These are phyloP conservation scores for Turritis glabra DNA, from an alignment of 345 rosid genomes.

Conservation along the genomic window DNA sequence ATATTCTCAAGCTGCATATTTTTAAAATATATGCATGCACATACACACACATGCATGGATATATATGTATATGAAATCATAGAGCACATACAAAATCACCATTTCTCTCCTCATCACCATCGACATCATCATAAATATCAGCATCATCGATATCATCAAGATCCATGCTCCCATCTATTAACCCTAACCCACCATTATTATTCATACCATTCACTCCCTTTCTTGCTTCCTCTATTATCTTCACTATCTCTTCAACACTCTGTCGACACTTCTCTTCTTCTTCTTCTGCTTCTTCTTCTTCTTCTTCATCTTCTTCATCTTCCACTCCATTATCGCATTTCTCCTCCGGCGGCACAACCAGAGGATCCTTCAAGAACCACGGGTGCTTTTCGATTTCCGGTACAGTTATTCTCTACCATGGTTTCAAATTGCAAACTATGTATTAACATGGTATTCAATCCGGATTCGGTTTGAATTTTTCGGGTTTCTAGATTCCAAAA, in stretches of 20 bases:
- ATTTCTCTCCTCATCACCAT: slow-evolving; percentile 54
- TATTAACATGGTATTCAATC: background rate
- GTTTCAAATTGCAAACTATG: background rate
- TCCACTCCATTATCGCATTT: slow-evolving; percentile 27
- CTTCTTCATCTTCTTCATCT: slow-evolving; percentile 26
- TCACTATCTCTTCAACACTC: slow-evolving; percentile 62
- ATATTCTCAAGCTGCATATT: slow-evolving; percentile 8
- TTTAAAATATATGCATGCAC: background rate
- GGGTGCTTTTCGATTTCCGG: slow-evolving; percentile 66
- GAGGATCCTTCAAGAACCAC: slow-evolving; percentile 62
- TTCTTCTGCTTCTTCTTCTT: slow-evolving; percentile 15
- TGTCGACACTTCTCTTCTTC: slow-evolving; percentile 50
- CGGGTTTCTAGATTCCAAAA: background rate
- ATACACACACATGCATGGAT: background rate
- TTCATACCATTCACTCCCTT: slow-evolving; percentile 44
- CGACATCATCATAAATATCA: slow-evolving; percentile 53
- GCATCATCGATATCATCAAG: slow-evolving; percentile 72
- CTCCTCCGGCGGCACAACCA: slow-evolving; percentile 44
- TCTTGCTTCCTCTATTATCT: slow-evolving; percentile 76
- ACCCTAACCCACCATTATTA: slow-evolving; percentile 42
- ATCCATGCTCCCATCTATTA: slow-evolving; percentile 71
- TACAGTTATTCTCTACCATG: slow-evolving; percentile 60
- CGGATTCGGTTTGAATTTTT: background rate
- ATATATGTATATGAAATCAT: slow-evolving; percentile 34
- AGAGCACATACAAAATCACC: slow-evolving; percentile 89